A percentile compares a stretch with the other conserved stretches of the same genome.
Evolutionary conservation across 2,329 filamentous ascomycete genomes (phyloP).

Genomic region (Cladosporium colombiae): DNA sequence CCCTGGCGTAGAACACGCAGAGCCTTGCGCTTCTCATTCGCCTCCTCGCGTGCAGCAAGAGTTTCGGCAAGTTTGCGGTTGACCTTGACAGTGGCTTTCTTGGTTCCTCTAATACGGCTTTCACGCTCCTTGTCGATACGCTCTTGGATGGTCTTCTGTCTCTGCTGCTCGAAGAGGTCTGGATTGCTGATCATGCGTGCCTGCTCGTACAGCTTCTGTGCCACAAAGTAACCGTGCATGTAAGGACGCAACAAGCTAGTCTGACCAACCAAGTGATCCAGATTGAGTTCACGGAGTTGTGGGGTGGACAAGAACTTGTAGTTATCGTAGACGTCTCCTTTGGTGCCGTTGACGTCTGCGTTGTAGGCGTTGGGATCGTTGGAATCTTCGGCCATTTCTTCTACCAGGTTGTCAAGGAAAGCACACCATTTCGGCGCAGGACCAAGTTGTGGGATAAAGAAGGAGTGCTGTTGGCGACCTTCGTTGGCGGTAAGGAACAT

Average conservation of each 20-base stretch:
- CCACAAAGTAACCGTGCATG: slow-evolving; percentile 99
- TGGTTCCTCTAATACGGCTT: slow-evolving; percentile 87
- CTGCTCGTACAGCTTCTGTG: slow-evolving; percentile 92
- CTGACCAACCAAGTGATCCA: slow-evolving; percentile 86
- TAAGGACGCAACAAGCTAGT: slow-evolving; percentile 89
- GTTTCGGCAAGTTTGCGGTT: slow-evolving; percentile 73
- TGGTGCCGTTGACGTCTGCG: slow-evolving; percentile 38
- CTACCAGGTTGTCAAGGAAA: slow-evolving; percentile 95
- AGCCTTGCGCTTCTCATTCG: slow-evolving; percentile 53
- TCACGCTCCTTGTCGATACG: slow-evolving; percentile 98
- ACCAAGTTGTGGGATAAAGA: slow-evolving; percentile 91
- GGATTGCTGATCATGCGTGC: slow-evolving; percentile 90
- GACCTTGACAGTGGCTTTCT: slow-evolving; percentile 88
- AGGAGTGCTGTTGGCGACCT: slow-evolving; percentile 89
- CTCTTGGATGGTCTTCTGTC: slow-evolving; percentile 85
- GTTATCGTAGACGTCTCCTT: slow-evolving; percentile 89
- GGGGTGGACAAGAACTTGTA: slow-evolving; percentile 95
- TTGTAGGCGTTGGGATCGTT: slow-evolving; percentile 61
- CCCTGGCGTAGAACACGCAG: slow-evolving; percentile 58
- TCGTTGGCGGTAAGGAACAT: slow-evolving; percentile 98
- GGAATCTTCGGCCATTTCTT: slow-evolving; percentile 90
- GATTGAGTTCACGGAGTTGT: slow-evolving; percentile 79
- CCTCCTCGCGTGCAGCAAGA: slow-evolving; percentile 69
- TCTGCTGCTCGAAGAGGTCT: slow-evolving; percentile 89
- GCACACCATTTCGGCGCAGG: slow-evolving; percentile 94